Conservation (phyloP, 2,329 filamentous ascomycete species). For the Scedosporium minutisporum region DNA sequence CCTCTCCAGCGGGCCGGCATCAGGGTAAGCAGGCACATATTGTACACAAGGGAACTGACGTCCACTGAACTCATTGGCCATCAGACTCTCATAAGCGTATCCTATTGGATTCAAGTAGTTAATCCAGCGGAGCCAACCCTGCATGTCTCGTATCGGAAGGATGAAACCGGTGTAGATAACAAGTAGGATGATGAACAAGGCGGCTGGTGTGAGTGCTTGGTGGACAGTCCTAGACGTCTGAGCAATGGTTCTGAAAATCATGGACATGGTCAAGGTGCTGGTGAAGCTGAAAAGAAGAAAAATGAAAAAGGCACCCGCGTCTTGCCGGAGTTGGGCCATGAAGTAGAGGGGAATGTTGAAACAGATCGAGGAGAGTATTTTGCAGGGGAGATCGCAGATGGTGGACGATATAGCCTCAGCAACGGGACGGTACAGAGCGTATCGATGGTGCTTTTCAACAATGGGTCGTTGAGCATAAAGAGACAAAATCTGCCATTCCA, state of each 20-base stretch:
- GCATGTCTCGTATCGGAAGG: constrained; percentile 25
- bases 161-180: constrained; percentile 46
- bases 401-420: constrained; percentile 80
- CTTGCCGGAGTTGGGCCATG: constrained; percentile 69
- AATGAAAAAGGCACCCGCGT: constrained; percentile 72
- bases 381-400: constrained; percentile 78
- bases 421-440: constrained; percentile 89
- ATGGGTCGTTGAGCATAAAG: constrained; percentile 84
- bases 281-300: constrained; percentile 69
- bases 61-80: constrained; percentile 16
- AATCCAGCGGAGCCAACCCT: constrained; percentile 41
- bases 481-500: constrained; percentile 53
- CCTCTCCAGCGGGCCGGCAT: constrained; percentile 15
- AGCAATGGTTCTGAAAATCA: constrained; percentile 77
- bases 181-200: constrained; percentile 40
- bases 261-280: constrained; percentile 69
- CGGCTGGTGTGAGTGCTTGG: constrained; percentile 49
- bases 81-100: constrained; percentile 31
- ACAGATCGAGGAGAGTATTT: constrained; percentile 58
- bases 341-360: constrained; percentile 84
- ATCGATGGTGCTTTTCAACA: constrained; percentile 80
- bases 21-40: constrained; percentile 16
- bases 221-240: constrained; percentile 62
- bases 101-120: constrained; percentile 54
- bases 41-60: constrained; percentile 24